Conservation (phyloP, 2,329 filamentous ascomycete genomes). For the Corynespora cassiicola region DNA sequence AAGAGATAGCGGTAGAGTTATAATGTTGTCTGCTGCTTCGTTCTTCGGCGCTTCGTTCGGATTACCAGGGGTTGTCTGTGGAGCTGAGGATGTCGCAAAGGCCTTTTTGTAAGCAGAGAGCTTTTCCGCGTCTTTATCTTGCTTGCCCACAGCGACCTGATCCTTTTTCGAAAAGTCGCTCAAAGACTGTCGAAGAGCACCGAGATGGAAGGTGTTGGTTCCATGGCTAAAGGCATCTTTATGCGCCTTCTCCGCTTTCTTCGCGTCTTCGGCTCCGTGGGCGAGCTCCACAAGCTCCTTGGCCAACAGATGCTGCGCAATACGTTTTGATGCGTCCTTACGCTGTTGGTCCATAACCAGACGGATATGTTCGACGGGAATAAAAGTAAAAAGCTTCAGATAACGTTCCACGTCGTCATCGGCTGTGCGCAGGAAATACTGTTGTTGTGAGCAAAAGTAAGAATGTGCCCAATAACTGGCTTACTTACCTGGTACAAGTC, state of each 20-base stretch:
- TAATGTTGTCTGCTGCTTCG: slow-evolving; percentile 60
- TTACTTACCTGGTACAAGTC: slow-evolving; percentile 76
- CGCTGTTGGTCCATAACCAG: slow-evolving; percentile 72
- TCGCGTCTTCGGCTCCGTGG: slow-evolving; percentile 72
- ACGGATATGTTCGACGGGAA: slow-evolving; percentile 74
- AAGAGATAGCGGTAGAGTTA: slow-evolving; percentile 66
- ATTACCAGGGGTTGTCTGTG: slow-evolving; percentile 14
- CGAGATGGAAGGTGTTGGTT: slow-evolving; percentile 34
- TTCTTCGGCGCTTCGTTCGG: slow-evolving; percentile 38
- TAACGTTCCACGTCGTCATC: slow-evolving; percentile 83
- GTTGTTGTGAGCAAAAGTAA: too few species aligned
- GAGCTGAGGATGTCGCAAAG: slow-evolving; percentile 24
- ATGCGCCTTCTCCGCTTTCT: slow-evolving; percentile 66
- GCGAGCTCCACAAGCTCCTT: slow-evolving; percentile 81
- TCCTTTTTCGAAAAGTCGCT: slow-evolving; percentile 8
- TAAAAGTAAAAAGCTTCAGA: slow-evolving; percentile 88
- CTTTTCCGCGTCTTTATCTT: slow-evolving; percentile 10
- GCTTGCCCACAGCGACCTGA: neutral
- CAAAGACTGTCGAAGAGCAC: slow-evolving; percentile 29
- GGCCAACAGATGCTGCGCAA: slow-evolving; percentile 84
- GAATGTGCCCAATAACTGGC: too few species aligned
- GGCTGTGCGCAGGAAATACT: slow-evolving; percentile 84
- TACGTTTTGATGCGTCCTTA: slow-evolving; percentile 71
- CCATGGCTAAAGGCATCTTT: slow-evolving; percentile 51
- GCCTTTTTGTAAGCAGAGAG: slow-evolving; percentile 33